Base-by-base conservation (phyloP, 208 protist species). In the Trypanosoma scelopori region DNA sequence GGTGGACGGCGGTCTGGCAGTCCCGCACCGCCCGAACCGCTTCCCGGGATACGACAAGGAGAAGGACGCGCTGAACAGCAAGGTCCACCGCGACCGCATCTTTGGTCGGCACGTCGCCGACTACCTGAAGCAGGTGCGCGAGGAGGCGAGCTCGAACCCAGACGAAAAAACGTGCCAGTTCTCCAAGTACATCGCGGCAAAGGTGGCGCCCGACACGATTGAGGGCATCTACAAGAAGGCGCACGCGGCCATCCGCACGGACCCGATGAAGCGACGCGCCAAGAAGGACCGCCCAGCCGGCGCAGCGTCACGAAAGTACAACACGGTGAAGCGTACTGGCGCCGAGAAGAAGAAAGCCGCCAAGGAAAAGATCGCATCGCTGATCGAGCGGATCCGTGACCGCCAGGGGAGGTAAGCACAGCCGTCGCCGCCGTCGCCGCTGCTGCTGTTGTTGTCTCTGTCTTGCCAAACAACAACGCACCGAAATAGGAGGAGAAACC, bases 51-150 rank as follows among this genome's bases (percentile, higher is more conserved):
- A 94, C 90, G 86, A 96, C 74, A 79, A 81, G 58, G 89, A 98
- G 68, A 84, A 79, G 50, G 85, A 93, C 64, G 65, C 87, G 56
- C 77, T 97, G 56, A 85, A 99, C 75, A 74, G 96, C 45, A 95
- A 98, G 72, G 84, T 89, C 46, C 91, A 97, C 69, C 82, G 93
- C 57, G 87, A 98, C 49, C 83, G 96, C 78, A 99, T 99, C 85
- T 98, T 98, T 62, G 99, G 98, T 59, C 88, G 85, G 28, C 98
- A 99, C 92, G 97, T 99, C 37, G 90, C 96, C 43, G 91, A 98
- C 22, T 99, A 99, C 89, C 99, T 99, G 98, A 91, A 95, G 64
- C 43, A 91, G 58, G 92, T 99, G 53, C 72, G 97, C 69, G 94
- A 97, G 71, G 95, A 99, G 69, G 81, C 97, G 30, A 84, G 79